Percentiles rank a stretch among this genome's conserved stretches.
Evolutionary conservation across 179 eudicot species (phyloP).

Genomic region (Silene vulgaris): DNA sequence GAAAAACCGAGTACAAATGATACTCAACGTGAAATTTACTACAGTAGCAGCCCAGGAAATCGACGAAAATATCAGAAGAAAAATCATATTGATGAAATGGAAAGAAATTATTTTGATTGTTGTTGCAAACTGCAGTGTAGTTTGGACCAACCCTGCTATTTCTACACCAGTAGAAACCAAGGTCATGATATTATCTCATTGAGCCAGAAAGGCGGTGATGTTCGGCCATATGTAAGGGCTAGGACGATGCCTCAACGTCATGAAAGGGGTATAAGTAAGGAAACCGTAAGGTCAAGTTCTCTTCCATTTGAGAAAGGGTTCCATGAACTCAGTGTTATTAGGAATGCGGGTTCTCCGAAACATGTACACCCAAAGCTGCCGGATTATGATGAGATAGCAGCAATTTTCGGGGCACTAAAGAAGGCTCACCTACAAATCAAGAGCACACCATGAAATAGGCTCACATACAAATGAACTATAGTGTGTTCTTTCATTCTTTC

Average conservation of each 20-base stretch:
- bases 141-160: slow-evolving; percentile 24
- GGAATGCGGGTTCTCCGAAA: slow-evolving; percentile 19
- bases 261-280: slow-evolving; percentile 20
- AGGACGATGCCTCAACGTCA: slow-evolving; percentile 9
- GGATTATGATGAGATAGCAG: slow-evolving; percentile 66
- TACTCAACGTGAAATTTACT: slow-evolving; percentile 26
- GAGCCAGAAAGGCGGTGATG: too few species aligned
- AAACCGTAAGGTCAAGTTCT: slow-evolving; percentile 30
- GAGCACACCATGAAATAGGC: background rate
- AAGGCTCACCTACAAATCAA: slow-evolving; percentile 32
- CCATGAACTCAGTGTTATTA: background rate
- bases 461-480: too few species aligned
- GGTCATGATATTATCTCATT: background rate
- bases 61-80: slow-evolving; percentile 31
- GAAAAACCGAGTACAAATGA: slow-evolving; percentile 25
- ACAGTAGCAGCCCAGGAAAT: slow-evolving; percentile 24
- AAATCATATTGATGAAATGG: slow-evolving; percentile 5
- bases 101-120: background rate
- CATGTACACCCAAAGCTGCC: slow-evolving; percentile 88
- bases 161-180: slow-evolving; percentile 1
- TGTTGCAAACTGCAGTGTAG: slow-evolving; percentile 1
- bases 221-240: too few species aligned
- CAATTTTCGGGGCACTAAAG: slow-evolving; percentile 59
- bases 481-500: too few species aligned
- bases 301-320: slow-evolving; percentile 24